These are phyloP conservation scores for Geranium brycei DNA, from an alignment of 345 rosid genomes.

Conservation along the genomic window DNA sequence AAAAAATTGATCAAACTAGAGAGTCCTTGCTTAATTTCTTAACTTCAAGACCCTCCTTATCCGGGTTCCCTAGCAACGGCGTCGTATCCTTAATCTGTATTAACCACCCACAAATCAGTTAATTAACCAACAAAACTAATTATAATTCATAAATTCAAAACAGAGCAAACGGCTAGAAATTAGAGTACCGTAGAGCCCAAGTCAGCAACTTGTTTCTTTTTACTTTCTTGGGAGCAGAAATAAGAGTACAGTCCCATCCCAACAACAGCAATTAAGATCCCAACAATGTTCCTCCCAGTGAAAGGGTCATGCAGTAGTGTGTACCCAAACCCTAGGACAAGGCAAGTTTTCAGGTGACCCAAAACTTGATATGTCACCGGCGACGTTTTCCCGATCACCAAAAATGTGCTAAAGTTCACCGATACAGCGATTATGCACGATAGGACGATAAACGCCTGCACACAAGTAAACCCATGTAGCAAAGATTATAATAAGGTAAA, in stretches of 20 bases:
- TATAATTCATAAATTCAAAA: background rate
- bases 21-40: constrained; percentile 59
- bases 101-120: background rate
- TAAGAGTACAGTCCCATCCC: constrained; percentile 91
- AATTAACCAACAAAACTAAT: background rate
- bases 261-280: constrained; percentile 65
- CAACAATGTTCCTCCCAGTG: constrained; percentile 65
- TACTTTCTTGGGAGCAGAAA: constrained; percentile 69
- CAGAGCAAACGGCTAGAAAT: background rate
- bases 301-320: constrained; percentile 85
- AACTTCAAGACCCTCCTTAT: constrained; percentile 56
- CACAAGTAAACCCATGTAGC: no score
- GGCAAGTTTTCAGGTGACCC: constrained; percentile 93
- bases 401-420: constrained; percentile 92
- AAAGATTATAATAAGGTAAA: no score
- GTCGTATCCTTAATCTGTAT: constrained; percentile 62
- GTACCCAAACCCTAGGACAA: constrained; percentile 80
- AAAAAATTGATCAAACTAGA: constrained; percentile 28
- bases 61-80: constrained; percentile 35
- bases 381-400: constrained; percentile 97
- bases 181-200: constrained; percentile 43
- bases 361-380: constrained; percentile 96
- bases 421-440: constrained; percentile 87
- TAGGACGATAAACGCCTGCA: constrained; percentile 69
- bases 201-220: constrained; percentile 59